Evolutionary conservation across 2,329 filamentous ascomycete genomes (phyloP).

Genomic region (Pseudocercospora eumusae): DNA sequence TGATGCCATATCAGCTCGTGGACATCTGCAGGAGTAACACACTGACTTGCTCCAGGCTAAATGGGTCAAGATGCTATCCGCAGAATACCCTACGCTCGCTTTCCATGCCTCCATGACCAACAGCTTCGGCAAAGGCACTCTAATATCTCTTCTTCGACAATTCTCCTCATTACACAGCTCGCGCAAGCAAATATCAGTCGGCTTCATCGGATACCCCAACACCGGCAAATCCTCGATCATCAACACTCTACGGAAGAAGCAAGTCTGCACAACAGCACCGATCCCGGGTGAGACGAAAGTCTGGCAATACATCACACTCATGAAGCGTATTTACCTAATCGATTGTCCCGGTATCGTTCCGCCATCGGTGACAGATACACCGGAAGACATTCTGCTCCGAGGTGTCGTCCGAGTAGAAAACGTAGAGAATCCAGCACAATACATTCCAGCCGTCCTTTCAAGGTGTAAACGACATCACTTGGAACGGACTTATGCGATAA

Average conservation of each 20-base stretch:
- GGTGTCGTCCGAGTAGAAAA: slow-evolving; percentile 95
- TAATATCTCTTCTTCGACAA: slow-evolving; percentile 89
- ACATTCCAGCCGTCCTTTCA: slow-evolving; percentile 78
- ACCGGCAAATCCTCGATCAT: slow-evolving; percentile 96
- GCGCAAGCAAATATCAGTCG: slow-evolving; percentile 91
- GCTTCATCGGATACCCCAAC: slow-evolving; percentile 87
- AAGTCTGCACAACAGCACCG: slow-evolving; percentile 88
- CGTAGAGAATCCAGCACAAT: slow-evolving; percentile 93
- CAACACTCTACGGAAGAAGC: slow-evolving; percentile 92
- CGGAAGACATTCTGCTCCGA: slow-evolving; percentile 83
- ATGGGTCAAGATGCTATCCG: slow-evolving; percentile 87
- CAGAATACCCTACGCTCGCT: slow-evolving; percentile 88
- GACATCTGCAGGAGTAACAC: background rate
- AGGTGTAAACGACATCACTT: slow-evolving; percentile 85
- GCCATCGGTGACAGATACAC: slow-evolving; percentile 78
- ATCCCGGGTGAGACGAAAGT: slow-evolving; percentile 97
- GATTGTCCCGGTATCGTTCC: slow-evolving; percentile 97
- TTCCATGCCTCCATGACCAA: slow-evolving; percentile 96
- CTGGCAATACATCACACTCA: slow-evolving; percentile 95
- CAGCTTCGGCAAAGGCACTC: slow-evolving; percentile 90
- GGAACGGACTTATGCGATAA: slow-evolving; percentile 88
- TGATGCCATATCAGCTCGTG: slow-evolving; percentile 21
- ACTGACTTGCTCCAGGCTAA: slow-evolving; percentile 65
- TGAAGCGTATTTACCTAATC: slow-evolving; percentile 93
- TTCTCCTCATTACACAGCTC: slow-evolving; percentile 88